Evolutionary conservation across 352 stramenopile genomes (phyloP).

Genomic region (Pythium folliculosum): DNA sequence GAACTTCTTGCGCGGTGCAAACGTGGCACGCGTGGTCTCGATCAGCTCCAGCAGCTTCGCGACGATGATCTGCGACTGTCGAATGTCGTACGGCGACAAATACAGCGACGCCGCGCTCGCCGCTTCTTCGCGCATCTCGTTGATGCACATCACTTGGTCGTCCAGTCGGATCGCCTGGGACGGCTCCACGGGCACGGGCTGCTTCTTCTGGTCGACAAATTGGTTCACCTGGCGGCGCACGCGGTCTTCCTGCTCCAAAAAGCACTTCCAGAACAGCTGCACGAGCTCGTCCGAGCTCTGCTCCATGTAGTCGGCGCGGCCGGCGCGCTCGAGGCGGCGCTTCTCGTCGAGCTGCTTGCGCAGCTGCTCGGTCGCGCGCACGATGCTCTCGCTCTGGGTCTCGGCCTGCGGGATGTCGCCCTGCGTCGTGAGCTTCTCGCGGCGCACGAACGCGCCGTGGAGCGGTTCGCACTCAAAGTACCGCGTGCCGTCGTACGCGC

Average conservation of each 20-base stretch:
- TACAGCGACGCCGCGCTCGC: constrained; percentile 73
- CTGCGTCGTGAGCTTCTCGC: constrained; percentile 52
- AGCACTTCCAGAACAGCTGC: constrained; percentile 65
- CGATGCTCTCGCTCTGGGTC: constrained; percentile 54
- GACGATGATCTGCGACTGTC: constrained; percentile 74
- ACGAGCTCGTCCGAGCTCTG: constrained; percentile 54
- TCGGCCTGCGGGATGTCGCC: constrained; percentile 57
- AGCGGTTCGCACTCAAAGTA: constrained; percentile 67
- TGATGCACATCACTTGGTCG: constrained; percentile 45
- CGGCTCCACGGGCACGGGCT: constrained; percentile 41
- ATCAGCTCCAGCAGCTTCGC: constrained; percentile 61
- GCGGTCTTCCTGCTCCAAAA: constrained; percentile 52
- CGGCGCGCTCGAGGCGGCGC: constrained; percentile 26
- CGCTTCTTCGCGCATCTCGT: constrained; percentile 57
- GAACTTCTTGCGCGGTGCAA: constrained; percentile 87
- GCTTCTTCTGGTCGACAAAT: constrained; percentile 66
- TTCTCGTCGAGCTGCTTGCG: constrained; percentile 43
- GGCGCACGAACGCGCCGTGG: constrained; percentile 70
- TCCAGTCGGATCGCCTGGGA: constrained; percentile 55
- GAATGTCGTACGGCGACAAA: constrained; percentile 86
- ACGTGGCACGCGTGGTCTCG: constrained; percentile 59
- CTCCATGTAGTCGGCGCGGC: constrained; percentile 37
- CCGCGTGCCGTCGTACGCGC: constrained; percentile 42
- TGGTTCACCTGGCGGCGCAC: constrained; percentile 49
- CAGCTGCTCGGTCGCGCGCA: constrained; percentile 49